phyloP scores from a whole-genome alignment of 2,329 filamentous ascomycete genomes.

The Magnaporthiopsis incrustans region DNA sequence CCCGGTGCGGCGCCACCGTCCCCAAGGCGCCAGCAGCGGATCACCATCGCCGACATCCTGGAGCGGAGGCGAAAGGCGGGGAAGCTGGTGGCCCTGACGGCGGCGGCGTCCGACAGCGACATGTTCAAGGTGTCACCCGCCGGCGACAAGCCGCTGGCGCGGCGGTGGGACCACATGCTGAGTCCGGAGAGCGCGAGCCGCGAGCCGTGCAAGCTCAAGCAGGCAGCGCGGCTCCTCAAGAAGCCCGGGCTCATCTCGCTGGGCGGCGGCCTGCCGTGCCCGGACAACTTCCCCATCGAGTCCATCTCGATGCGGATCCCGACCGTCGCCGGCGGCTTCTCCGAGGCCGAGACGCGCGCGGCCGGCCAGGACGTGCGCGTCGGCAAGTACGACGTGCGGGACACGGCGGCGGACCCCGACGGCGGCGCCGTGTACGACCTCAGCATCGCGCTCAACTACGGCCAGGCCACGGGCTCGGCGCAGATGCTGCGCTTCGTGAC shows the following conservation, averaged over 20 bases:
- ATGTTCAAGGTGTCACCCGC: conserved; percentile 64
- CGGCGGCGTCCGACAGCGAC: conserved; percentile 69
- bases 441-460: conserved; percentile 86
- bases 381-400: conserved; percentile 75
- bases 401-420: conserved; percentile 23
- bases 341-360: conserved; percentile 55
- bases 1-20: conserved; percentile 6
- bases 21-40: conserved; percentile 6
- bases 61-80: conserved; percentile 64
- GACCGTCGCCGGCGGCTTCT: conserved; percentile 52
- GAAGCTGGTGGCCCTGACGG: conserved; percentile 65
- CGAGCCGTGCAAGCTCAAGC: conserved; percentile 68
- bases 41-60: conserved; percentile 60
- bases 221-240: conserved; percentile 69
- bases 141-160: conserved; percentile 62
- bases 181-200: conserved; percentile 53
- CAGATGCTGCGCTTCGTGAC: conserved; percentile 87
- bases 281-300: conserved; percentile 89
- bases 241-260: conserved; percentile 83
- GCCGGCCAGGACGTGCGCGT: conserved; percentile 52
- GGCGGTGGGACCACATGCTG: conserved; percentile 67
- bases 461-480: conserved; percentile 74
- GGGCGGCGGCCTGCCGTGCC: conserved; percentile 82
- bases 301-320: conserved; percentile 69
- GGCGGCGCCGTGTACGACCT: conserved; percentile 54